Percentiles rank a stretch among this genome's conserved stretches.
phyloP scores from a whole-genome alignment of 2,329 filamentous ascomycete genomes.

The Emericellopsis atlantica region DNA sequence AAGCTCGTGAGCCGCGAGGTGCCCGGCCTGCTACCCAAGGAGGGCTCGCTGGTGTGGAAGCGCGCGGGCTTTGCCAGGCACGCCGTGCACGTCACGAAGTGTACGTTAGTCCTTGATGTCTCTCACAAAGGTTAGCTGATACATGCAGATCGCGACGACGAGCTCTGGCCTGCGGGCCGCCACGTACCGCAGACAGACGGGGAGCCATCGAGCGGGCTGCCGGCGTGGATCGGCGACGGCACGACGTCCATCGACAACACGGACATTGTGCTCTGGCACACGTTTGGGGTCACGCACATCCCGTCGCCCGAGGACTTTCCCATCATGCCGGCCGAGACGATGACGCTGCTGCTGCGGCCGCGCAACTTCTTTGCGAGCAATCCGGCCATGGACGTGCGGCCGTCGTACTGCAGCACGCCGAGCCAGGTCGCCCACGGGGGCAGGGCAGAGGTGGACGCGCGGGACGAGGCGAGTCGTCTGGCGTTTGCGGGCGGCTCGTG shows the following conservation, averaged over 20 bases:
- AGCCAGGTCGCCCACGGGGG: constrained; percentile 43
- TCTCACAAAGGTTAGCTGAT: too few relatives aligned
- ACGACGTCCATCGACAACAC: constrained; percentile 61
- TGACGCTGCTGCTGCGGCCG: constrained; percentile 67
- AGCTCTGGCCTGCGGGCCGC: constrained; percentile 74
- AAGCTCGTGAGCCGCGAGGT: constrained; percentile 85
- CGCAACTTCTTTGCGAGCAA: constrained; percentile 75
- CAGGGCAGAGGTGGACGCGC: constrained; percentile 26
- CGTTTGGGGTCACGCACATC: constrained; percentile 84
- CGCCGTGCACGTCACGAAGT: constrained; percentile 79
- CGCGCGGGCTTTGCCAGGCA: constrained; percentile 79
- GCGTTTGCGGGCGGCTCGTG: constrained; percentile 10
- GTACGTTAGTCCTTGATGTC: constrained; percentile 34
- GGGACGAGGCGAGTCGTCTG: constrained; percentile 33
- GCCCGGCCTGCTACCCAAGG: constrained; percentile 65
- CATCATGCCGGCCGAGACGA: constrained; percentile 79
- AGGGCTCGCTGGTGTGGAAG: constrained; percentile 73
- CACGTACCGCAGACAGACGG: constrained; percentile 84
- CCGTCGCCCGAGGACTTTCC: constrained; percentile 85
- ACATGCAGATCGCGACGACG: constrained; percentile 56
- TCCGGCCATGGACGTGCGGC: constrained; percentile 69
- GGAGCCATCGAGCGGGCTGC: constrained; percentile 59
- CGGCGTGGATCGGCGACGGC: constrained; percentile 66
- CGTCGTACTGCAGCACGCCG: constrained; percentile 60
- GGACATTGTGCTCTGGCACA: constrained; percentile 87